phyloP scores from a whole-genome alignment of 805 yeast genomes.

The Kuraishia ogatae region DNA sequence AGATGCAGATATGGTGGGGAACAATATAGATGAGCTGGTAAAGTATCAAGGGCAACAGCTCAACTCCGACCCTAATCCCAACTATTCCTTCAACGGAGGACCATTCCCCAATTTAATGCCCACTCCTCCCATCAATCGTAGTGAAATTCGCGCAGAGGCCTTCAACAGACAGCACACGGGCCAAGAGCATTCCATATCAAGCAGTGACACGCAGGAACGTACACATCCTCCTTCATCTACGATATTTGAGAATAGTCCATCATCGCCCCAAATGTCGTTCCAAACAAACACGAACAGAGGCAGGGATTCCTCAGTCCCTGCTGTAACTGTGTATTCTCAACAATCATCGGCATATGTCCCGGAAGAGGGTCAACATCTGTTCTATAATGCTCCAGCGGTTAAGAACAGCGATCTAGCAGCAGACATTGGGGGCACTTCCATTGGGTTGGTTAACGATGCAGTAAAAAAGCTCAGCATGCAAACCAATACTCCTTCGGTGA shows the following conservation, averaged over 20 bases:
- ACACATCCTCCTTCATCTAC: neutral
- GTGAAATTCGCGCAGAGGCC: neutral
- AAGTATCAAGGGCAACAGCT: neutral
- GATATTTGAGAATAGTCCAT: neutral
- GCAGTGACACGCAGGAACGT: neutral
- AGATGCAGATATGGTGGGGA: neutral
- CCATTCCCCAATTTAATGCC: neutral
- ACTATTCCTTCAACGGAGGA: neutral
- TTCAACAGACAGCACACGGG: neutral
- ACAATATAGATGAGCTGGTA: neutral
- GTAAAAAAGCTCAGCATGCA: neutral
- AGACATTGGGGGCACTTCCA: neutral
- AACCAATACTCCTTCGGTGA: neutral
- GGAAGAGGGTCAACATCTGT: slow-evolving; percentile 9
- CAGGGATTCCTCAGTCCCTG: neutral
- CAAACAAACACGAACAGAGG: neutral
- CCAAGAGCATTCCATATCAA: neutral
- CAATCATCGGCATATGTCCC: slow-evolving; percentile 9
- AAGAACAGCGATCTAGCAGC: neutral
- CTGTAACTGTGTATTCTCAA: slow-evolving; percentile 3
- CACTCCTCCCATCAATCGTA: neutral
- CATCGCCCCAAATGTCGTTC: neutral
- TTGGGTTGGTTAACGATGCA: neutral
- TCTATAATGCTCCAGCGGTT: slow-evolving; percentile 4
- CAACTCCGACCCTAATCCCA: neutral